Base-by-base conservation (phyloP, 345 rosid genomes). In the Laguncularia racemosa region DNA sequence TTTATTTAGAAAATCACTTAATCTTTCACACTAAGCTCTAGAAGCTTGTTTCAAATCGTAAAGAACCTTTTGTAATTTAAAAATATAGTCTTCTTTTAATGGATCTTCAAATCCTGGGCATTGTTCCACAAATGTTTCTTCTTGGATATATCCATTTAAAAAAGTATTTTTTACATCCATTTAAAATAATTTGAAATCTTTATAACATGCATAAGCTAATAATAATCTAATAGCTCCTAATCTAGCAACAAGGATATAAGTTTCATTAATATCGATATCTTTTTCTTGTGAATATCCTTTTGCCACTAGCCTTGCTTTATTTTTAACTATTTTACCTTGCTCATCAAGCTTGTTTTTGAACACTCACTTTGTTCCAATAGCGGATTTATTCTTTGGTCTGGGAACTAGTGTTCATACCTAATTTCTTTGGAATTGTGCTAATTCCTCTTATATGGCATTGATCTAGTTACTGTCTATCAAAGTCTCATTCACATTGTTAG, bases 1-100 rank as follows among this genome's bases (percentile, higher is more conserved):
- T 9, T 16, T 33, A 12, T 21, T 12, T 12, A 54, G 16, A 16
- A 54, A 23, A 23, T 13, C n/a, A 54, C 43, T 54, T 14, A 23
- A 54, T 15, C 16, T 54, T 33, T 54, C 57, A 14, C 21, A 54
- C 57, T 44, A 54, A 21, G 57, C 44, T 5, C 57, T 5, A 6
- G 57, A 43, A 4, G 57, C 43, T 14, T 53, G 57, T 53, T 53
- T 53, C 44, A 54, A 16, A 21, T 43, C 44, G 21, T 54, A 54
- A 4, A 54, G 44, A 21, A 43, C 57, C 43, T 54, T 54, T 33
- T 14, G 6, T 43, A 20, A 2, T 16, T 20, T 54, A 33, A 11
- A 54, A 4, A 54, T 7, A 33, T 54, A 14, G 14, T 19, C 17
- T 16, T 12, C 21, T 18, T 52, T 10, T 1, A 23, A 23, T 23